Conservation (phyloP, 2,329 filamentous ascomycete species). For the Amylocarpus encephaloides region DNA sequence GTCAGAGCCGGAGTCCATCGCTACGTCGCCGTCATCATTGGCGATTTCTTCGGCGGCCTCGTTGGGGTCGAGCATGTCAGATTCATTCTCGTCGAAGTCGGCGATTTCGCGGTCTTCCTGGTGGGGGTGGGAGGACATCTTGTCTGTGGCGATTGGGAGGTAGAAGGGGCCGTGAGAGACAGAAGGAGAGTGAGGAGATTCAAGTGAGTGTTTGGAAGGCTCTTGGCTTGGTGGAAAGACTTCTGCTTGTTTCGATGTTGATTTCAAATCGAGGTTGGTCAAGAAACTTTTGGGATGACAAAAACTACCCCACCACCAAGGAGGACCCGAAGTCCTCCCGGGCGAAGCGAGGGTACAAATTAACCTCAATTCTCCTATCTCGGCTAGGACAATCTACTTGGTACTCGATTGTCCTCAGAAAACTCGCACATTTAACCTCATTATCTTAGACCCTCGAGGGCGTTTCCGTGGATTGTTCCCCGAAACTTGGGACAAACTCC, state of each 20-base stretch:
- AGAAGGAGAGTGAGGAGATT: neutral
- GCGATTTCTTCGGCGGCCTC: constrained; percentile 73
- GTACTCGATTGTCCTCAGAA: too few relatives aligned
- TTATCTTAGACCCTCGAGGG: too few relatives aligned
- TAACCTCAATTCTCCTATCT: too few relatives aligned
- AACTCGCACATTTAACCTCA: too few relatives aligned
- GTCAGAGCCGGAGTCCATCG: constrained; percentile 73
- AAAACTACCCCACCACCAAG: neutral
- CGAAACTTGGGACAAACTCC: too few relatives aligned
- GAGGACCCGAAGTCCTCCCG: neutral
- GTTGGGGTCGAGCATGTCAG: constrained; percentile 67
- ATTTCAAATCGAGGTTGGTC: constrained; percentile 15
- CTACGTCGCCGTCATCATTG: constrained; percentile 58
- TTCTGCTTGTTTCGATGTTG: constrained; percentile 11
- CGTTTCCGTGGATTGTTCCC: too few relatives aligned
- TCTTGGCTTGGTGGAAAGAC: constrained; percentile 1
- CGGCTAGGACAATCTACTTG: too few relatives aligned
- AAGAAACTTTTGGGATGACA: constrained; percentile 13
- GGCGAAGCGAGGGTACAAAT: neutral
- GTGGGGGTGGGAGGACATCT: constrained; percentile 22
- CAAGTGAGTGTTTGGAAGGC: neutral
- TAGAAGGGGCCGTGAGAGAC: neutral
- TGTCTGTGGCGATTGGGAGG: constrained; percentile 4
- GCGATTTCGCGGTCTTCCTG: constrained; percentile 16
- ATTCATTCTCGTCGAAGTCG: constrained; percentile 53